A percentile compares a stretch with the other conserved stretches of the same genome.
These are phyloP conservation scores for Simplicillium aogashimaense DNA, from an alignment of 2,329 filamentous ascomycete species.

Conservation along the genomic window DNA sequence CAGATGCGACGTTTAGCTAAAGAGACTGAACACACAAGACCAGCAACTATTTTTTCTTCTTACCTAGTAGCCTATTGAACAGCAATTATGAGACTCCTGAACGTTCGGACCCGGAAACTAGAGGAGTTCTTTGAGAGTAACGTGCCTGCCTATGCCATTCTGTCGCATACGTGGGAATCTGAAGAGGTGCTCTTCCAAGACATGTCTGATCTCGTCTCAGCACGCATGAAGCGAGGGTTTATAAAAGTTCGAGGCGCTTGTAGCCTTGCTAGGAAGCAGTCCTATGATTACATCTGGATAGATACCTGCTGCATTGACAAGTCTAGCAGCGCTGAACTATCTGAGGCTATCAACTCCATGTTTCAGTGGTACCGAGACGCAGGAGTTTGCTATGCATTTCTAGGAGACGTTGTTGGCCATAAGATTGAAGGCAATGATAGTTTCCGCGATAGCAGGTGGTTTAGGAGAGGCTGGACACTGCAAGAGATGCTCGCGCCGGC, in stretches of 20 bases:
- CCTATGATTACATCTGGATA: slow-evolving; percentile 3
- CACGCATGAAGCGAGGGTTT: background rate
- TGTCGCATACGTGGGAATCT: slow-evolving; percentile 13
- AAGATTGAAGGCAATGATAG: too few relatives aligned
- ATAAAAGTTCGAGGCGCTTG: slow-evolving; percentile 1
- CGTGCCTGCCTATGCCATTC: slow-evolving; percentile 12
- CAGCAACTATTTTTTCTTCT: too few relatives aligned
- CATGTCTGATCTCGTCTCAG: slow-evolving; percentile 1
- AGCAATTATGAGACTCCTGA: background rate
- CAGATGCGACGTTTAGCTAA: too few relatives aligned
- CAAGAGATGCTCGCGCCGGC: slow-evolving; percentile 12
- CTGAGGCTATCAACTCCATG: slow-evolving; percentile 8
- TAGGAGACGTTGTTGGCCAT: slow-evolving; percentile 6
- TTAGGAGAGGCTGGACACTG: slow-evolving; percentile 13
- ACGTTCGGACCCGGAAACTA: background rate
- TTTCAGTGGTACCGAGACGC: slow-evolving; percentile 5
- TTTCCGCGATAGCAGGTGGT: slow-evolving; percentile 9
- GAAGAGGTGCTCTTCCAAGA: slow-evolving; percentile 13
- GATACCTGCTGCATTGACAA: slow-evolving; percentile 8
- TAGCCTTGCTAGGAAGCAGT: slow-evolving; percentile 1
- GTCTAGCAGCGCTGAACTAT: slow-evolving; percentile 5
- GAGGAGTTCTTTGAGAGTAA: slow-evolving; percentile 4
- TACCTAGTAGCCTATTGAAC: too few relatives aligned
- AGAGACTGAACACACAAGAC: too few relatives aligned
- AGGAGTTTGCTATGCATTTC: slow-evolving; percentile 6